Percentiles rank a stretch among this genome's conserved stretches.
Evolutionary conservation across 192 early-diverging fungal genomes (phyloP).

Genomic region (Coemansia sp.): DNA sequence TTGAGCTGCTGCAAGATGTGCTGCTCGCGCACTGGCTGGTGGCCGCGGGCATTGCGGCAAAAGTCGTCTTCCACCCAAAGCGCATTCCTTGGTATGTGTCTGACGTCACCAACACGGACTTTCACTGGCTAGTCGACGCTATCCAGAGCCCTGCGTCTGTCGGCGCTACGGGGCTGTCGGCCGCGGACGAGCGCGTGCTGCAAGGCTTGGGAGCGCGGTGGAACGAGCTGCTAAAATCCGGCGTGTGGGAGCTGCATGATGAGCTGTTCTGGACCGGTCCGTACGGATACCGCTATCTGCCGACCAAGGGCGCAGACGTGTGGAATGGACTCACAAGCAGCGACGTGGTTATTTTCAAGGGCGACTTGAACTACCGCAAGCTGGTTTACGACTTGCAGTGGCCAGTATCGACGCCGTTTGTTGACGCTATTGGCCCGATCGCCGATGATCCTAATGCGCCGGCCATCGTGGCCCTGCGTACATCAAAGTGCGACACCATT

Average conservation of each 20-base stretch:
- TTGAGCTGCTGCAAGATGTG: slow-evolving; percentile 88
- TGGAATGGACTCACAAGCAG: slow-evolving; percentile 60
- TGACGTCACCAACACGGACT: slow-evolving; percentile 82
- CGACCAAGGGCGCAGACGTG: slow-evolving; percentile 63
- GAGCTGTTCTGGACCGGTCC: slow-evolving; percentile 88
- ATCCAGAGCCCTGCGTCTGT: slow-evolving; percentile 24
- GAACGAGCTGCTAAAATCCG: slow-evolving; percentile 62
- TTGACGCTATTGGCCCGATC: slow-evolving; percentile 76
- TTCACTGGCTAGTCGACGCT: slow-evolving; percentile 62
- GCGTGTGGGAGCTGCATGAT: slow-evolving; percentile 65
- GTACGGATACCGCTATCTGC: slow-evolving; percentile 78
- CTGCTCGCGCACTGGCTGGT: slow-evolving; percentile 84
- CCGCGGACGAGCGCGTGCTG: slow-evolving; percentile 48
- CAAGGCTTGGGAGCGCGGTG: slow-evolving; percentile 62
- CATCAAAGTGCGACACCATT: slow-evolving; percentile 83
- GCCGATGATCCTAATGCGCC: slow-evolving; percentile 57
- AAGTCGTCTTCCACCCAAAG: slow-evolving; percentile 84
- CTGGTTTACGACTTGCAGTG: slow-evolving; percentile 90
- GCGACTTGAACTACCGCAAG: slow-evolving; percentile 96
- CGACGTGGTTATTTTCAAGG: slow-evolving; percentile 86
- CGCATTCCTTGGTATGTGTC: slow-evolving; percentile 95
- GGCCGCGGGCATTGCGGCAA: slow-evolving; percentile 60
- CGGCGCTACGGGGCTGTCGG: slow-evolving; percentile 20
- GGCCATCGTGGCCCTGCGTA: slow-evolving; percentile 74
- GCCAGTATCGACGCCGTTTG: slow-evolving; percentile 80